A percentile compares a stretch with the other conserved stretches of the same genome.
These are phyloP conservation scores for Sclerotinia subarctica DNA, from an alignment of 2,329 filamentous ascomycete genomes.

Conservation along the genomic window DNA sequence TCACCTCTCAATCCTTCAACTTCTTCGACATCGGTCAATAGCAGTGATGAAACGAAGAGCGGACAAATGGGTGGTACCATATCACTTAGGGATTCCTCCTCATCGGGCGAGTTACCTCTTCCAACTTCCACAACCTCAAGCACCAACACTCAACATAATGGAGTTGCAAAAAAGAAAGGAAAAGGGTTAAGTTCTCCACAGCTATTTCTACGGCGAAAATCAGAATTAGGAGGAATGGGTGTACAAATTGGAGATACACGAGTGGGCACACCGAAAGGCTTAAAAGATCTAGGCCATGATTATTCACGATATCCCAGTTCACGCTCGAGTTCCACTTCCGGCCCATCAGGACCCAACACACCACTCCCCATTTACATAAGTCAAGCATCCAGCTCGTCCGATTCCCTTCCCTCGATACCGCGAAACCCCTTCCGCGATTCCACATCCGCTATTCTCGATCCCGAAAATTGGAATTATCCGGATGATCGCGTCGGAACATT, in stretches of 20 bases:
- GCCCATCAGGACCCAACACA: not conserved
- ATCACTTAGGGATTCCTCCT: constrained; percentile 25
- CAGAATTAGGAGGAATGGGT: constrained; percentile 19
- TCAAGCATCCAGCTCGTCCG: constrained; percentile 21
- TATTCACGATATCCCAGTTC: constrained; percentile 37
- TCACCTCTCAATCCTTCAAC: constrained; percentile 37
- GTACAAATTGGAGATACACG: constrained; percentile 14
- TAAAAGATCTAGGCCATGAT: constrained; percentile 35
- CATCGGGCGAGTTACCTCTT: constrained; percentile 25
- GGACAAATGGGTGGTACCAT: constrained; percentile 1
- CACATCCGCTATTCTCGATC: constrained; percentile 29
- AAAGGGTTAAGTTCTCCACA: constrained; percentile 25
- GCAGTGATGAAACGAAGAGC: constrained; percentile 23
- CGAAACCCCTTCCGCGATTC: constrained; percentile 31
- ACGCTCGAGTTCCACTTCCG: not conserved
- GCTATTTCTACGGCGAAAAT: constrained; percentile 29
- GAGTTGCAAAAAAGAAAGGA: constrained; percentile 16
- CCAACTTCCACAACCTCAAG: constrained; percentile 16
- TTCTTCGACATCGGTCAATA: constrained; percentile 20
- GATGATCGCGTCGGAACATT: constrained; percentile 48
- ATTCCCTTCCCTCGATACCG: constrained; percentile 4
- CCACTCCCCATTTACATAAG: not conserved
- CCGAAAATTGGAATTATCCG: constrained; percentile 42
- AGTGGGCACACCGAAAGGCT: constrained; percentile 25
- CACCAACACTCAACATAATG: constrained; percentile 10